These are phyloP conservation scores for Pluteus cervinus DNA, from an alignment of 768 basidiomycete genomes.

Conservation along the genomic window DNA sequence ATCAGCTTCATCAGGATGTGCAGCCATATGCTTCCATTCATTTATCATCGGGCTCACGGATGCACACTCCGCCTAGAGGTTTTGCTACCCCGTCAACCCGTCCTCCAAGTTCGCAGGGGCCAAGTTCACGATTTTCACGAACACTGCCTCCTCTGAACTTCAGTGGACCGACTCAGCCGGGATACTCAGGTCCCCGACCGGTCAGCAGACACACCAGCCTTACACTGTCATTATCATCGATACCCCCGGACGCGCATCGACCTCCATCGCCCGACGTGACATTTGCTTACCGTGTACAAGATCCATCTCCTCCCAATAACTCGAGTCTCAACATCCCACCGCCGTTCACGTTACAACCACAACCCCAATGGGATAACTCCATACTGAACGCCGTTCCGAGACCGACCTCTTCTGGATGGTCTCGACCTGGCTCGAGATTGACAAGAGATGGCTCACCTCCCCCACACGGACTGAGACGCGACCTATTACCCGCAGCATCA, in stretches of 20 bases:
- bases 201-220: too few species aligned
- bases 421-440: conserved; percentile 23
- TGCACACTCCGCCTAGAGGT: too few species aligned
- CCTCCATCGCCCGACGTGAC: too few species aligned
- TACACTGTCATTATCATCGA: too few species aligned
- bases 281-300: too few species aligned
- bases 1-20: too few species aligned
- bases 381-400: conserved; percentile 31
- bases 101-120: too few species aligned
- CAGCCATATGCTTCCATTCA: too few species aligned
- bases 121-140: too few species aligned
- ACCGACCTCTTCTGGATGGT: conserved; percentile 30
- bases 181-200: conserved; percentile 7
- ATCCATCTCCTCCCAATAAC: conserved; percentile 4
- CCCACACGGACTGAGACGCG: conserved; percentile 14
- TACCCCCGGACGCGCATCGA: too few species aligned
- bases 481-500: conserved; percentile 14
- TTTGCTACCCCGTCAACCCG: too few species aligned
- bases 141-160: conserved; percentile 24
- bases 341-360: conserved; percentile 63
- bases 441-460: conserved; percentile 12
- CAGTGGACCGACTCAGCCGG: conserved; percentile 17
- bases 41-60: too few species aligned
- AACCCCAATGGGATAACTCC: conserved; percentile 56
- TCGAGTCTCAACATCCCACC: conserved; percentile 30